Conservation (phyloP, 2,329 filamentous ascomycete genomes). For the Myriosclerotinia scirpicola region DNA sequence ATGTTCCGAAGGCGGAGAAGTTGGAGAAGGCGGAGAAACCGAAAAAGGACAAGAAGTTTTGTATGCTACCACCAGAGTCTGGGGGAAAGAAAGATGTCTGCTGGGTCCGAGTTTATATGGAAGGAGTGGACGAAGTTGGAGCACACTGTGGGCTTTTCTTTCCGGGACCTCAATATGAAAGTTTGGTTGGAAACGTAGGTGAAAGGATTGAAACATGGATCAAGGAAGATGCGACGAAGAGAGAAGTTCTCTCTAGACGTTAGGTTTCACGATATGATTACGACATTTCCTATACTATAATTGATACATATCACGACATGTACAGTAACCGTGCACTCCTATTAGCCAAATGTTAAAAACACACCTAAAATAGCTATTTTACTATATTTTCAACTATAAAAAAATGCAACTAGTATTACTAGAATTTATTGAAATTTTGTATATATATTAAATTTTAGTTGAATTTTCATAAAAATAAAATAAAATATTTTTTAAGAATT, state of each 20-base stretch:
- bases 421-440: too few species aligned
- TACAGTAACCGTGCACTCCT: too few species aligned
- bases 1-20: constrained; percentile 34
- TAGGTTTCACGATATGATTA: not conserved
- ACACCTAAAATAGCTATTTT: too few species aligned
- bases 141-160: constrained; percentile 85
- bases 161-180: constrained; percentile 69
- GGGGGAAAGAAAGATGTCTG: constrained; percentile 62
- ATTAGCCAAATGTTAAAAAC: too few species aligned
- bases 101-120: constrained; percentile 81
- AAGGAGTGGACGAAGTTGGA: constrained; percentile 78
- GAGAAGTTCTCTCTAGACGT: constrained; percentile 28
- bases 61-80: constrained; percentile 62
- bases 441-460: too few species aligned
- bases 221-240: constrained; percentile 52
- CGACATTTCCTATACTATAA: not conserved
- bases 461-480: too few species aligned
- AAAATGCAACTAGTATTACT: too few species aligned
- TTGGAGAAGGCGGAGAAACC: constrained; percentile 32
- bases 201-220: constrained; percentile 69
- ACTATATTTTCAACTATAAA: too few species aligned
- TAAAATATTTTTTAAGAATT: too few species aligned
- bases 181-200: constrained; percentile 73
- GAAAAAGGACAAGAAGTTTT: constrained; percentile 63
- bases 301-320: not conserved